phyloP scores from a whole-genome alignment of 495 filamentous ascomycete genomes.

The Extremus antarcticus region DNA sequence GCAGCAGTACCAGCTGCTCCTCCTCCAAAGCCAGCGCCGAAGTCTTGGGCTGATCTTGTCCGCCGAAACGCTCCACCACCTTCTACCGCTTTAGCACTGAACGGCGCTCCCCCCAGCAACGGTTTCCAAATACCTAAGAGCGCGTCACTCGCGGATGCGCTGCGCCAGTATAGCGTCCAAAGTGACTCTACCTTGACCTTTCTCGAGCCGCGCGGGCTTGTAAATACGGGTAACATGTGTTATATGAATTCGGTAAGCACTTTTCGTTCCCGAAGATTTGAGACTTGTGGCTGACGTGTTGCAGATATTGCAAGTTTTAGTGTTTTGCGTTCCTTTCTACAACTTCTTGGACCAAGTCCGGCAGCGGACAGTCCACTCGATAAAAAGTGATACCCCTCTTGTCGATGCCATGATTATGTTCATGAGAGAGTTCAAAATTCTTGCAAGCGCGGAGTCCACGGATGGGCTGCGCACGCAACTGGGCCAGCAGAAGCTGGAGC shows the following conservation, averaged over 20 bases:
- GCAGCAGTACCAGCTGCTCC: conserved; percentile 33
- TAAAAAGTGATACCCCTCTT: conserved; percentile 88
- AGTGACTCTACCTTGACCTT: conserved; percentile 60
- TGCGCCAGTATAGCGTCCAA: conserved; percentile 54
- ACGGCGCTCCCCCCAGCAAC: conserved; percentile 30
- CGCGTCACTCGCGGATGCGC: conserved; percentile 59
- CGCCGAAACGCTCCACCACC: conserved; percentile 36
- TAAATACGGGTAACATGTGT: conserved; percentile 98
- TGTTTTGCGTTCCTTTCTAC: conserved; percentile 90
- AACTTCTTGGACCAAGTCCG: conserved; percentile 81
- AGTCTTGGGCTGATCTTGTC: conserved; percentile 71
- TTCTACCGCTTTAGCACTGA: conserved; percentile 25
- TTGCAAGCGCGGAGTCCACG: conserved; percentile 63
- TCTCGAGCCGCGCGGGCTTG: conserved; percentile 84
- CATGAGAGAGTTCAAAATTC: conserved; percentile 81
- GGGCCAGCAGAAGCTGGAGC: conserved; percentile 73
- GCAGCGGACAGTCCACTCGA: conserved; percentile 73
- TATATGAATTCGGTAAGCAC: conserved; percentile 95
- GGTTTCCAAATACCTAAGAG: conserved; percentile 41
- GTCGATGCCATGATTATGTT: conserved; percentile 97
- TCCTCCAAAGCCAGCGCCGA: conserved; percentile 39
- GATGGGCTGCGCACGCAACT: conserved; percentile 62
- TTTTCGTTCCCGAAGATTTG: neutral
- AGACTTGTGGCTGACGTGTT: conserved; percentile 4
- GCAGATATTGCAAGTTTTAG: conserved; percentile 82